Conservation (phyloP, 805 yeast species). For the Tetrapisispora phaffii region DNA sequence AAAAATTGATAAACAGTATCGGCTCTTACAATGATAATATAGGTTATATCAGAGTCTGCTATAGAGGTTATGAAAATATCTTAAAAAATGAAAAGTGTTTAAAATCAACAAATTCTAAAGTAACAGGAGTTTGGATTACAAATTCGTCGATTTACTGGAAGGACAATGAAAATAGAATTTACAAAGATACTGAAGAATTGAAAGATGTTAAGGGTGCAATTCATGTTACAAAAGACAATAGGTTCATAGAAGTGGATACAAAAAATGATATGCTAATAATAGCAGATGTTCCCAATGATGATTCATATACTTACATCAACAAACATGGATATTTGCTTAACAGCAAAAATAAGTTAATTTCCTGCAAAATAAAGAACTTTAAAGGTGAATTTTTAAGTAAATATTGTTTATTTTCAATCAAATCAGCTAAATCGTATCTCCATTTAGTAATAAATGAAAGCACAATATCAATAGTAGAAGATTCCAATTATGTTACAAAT, state of each 20-base stretch:
- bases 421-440: not conserved
- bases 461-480: not conserved
- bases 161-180: slow-evolving; percentile 5
- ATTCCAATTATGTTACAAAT: not conserved
- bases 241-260: slow-evolving; percentile 3
- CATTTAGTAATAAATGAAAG: not conserved
- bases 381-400: not conserved
- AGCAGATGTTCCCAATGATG: not conserved
- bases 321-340: not conserved
- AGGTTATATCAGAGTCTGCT: slow-evolving; percentile 8
- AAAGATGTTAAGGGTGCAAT: not conserved
- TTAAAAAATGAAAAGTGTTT: not conserved
- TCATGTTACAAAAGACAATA: not conserved
- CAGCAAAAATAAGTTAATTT: not conserved
- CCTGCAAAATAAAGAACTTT: not conserved
- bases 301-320: not conserved
- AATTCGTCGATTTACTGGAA: slow-evolving; percentile 10
- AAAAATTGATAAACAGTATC: slow-evolving; percentile 5
- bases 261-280: not conserved
- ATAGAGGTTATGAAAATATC: slow-evolving; percentile 4
- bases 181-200: slow-evolving; percentile 1
- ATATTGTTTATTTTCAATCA: slow-evolving; percentile 2
- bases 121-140: slow-evolving; percentile 3
- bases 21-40: slow-evolving; percentile 6
- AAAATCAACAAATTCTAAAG: not conserved